Conservation (phyloP, 305 asterid species). For the Stenogyne calaminthoides region DNA sequence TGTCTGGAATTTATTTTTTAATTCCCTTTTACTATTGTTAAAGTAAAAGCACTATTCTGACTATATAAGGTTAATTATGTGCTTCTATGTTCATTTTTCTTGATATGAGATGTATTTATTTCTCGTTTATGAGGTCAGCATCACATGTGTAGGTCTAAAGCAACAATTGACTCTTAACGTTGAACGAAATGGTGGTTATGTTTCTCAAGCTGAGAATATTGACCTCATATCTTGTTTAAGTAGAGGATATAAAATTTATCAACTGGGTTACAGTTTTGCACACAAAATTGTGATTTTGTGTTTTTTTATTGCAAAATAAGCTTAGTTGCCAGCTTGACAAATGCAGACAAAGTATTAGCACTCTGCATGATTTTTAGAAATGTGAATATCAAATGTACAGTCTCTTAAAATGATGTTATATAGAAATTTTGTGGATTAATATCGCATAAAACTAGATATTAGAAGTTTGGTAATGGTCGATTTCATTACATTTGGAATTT, state of each 20-base stretch:
- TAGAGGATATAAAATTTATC: background rate
- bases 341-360: background rate
- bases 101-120: background rate
- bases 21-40: background rate
- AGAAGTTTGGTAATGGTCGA: background rate
- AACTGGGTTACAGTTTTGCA: background rate
- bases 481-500: background rate
- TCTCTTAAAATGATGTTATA: background rate
- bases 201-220: background rate
- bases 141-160: background rate
- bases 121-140: slow-evolving; percentile 2
- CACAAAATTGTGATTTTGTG: background rate
- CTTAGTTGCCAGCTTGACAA: background rate
- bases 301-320: background rate
- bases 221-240: background rate
- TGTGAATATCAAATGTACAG: background rate
- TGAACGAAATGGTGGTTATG: background rate
- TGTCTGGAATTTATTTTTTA: background rate
- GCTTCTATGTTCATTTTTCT: background rate
- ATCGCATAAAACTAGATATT: background rate
- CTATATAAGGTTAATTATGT: background rate
- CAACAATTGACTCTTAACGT: background rate
- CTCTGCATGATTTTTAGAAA: background rate
- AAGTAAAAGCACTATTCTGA: slow-evolving; percentile 9
- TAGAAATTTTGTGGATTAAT: background rate